A percentile compares a stretch with the other conserved stretches of the same genome.
Evolutionary conservation across 1,139 yeast genomes (phyloP).

Genomic region (Maudiozyma humilis): DNA sequence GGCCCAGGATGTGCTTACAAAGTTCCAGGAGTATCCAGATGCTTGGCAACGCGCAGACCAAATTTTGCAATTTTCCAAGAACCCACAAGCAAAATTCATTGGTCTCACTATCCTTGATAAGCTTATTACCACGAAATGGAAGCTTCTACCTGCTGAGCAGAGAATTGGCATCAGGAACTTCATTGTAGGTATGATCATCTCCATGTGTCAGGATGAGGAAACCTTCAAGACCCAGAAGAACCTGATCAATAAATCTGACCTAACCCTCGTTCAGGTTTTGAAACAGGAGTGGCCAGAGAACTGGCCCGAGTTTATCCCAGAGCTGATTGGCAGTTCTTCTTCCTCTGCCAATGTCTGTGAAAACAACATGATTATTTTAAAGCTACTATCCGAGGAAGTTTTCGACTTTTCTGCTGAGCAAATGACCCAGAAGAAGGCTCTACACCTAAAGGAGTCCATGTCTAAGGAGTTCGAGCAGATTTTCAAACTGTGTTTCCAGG

Average conservation of each 20-base stretch:
- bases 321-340: slow-evolving; percentile 75
- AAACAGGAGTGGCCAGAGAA: slow-evolving; percentile 99
- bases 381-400: slow-evolving; percentile 86
- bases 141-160: slow-evolving; percentile 79
- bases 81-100: slow-evolving; percentile 84
- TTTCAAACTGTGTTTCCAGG: slow-evolving; percentile 86
- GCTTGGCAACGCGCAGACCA: slow-evolving; percentile 94
- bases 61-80: slow-evolving; percentile 68
- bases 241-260: slow-evolving; percentile 83
- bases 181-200: slow-evolving; percentile 85
- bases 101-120: slow-evolving; percentile 87
- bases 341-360: slow-evolving; percentile 91
- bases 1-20: slow-evolving; percentile 77
- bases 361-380: slow-evolving; percentile 88
- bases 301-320: slow-evolving; percentile 97
- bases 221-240: slow-evolving; percentile 69
- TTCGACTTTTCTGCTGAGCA: slow-evolving; percentile 92
- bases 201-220: slow-evolving; percentile 81
- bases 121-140: slow-evolving; percentile 88
- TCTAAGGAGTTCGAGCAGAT: slow-evolving; percentile 87
- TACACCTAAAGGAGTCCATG: slow-evolving; percentile 73
- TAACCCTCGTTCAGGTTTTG: slow-evolving; percentile 85
- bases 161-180: slow-evolving; percentile 85
- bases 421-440: slow-evolving; percentile 92
- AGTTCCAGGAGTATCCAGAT: slow-evolving; percentile 89